These are phyloP conservation scores for Funneliformis caledonium DNA, from an alignment of 371 early-diverging fungal species.

Conservation along the genomic window DNA sequence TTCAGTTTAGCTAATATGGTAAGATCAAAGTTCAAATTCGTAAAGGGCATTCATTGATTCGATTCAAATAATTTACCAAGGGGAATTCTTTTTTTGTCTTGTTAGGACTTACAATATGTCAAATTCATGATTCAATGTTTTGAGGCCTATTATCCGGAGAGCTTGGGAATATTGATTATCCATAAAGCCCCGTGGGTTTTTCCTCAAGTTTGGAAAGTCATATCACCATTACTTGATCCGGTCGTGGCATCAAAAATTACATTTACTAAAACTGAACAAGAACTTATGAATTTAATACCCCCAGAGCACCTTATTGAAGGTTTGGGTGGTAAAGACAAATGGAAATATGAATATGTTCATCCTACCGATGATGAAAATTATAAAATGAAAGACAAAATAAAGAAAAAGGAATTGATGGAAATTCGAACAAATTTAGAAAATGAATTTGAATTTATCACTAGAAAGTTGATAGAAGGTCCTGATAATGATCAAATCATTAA, in stretches of 20 bases:
- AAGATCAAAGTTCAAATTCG: background rate
- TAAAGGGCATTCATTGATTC: background rate
- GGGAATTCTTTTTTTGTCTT: background rate
- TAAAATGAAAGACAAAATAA: slow-evolving; percentile 35
- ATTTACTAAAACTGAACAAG: slow-evolving; percentile 68
- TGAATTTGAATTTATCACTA: slow-evolving; percentile 43
- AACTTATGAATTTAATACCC: slow-evolving; percentile 65
- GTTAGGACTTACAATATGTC: slow-evolving; percentile 72
- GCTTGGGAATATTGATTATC: slow-evolving; percentile 75
- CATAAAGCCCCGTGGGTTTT: slow-evolving; percentile 90
- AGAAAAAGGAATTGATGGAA: slow-evolving; percentile 15
- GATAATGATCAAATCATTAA: slow-evolving; percentile 29
- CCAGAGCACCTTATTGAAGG: slow-evolving; percentile 45
- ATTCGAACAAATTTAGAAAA: slow-evolving; percentile 1
- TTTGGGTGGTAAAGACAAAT: slow-evolving; percentile 48
- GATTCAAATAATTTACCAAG: background rate
- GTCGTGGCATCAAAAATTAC: slow-evolving; percentile 87
- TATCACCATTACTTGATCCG: slow-evolving; percentile 88
- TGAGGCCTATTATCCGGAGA: slow-evolving; percentile 91
- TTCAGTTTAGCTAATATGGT: slow-evolving; percentile 83
- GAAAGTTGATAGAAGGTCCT: slow-evolving; percentile 43
- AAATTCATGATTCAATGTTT: slow-evolving; percentile 82
- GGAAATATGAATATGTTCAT: slow-evolving; percentile 47
- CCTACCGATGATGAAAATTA: slow-evolving; percentile 45
- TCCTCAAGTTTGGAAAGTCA: slow-evolving; percentile 81